Evolutionary conservation across 169 alveolate genomes (phyloP), one percentile per base, ranked within the genome.

Genomic region (Plasmodium knowlesi): DNA sequence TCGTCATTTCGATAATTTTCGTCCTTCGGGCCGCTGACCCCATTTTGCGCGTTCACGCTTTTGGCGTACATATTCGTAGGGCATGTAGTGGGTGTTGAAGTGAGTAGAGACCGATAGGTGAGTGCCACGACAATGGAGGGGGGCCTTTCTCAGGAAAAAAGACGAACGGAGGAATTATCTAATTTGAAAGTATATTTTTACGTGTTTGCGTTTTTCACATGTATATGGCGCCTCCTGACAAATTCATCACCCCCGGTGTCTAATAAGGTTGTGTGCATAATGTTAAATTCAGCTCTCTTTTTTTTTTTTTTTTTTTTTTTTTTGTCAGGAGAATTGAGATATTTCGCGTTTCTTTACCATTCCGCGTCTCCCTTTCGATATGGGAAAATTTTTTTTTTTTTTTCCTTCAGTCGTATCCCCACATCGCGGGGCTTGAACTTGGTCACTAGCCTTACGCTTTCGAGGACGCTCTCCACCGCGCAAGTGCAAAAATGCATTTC

Each of bases 11-110:
- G 37, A n/a, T 25, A 67, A 25, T 67, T 67, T 28, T 67, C 76
- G 41, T 67, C 76, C 1, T 67, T 67, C 3, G 30, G 41, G 41
- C 76, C 34, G 37, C 25, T 19, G n/a, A 1, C 14, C 76, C 37
- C 76, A n/a, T 19, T 67, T 67, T 67, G 30, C 37, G 19, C 76
- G 37, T 67, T 67, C 9, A 2, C 37, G 39, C 76, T 82, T 53
- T 86, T 86, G 32, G 12, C 12, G 74, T 83, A 83, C 92, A 83
- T 83, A n/a, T 71, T 83, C 3, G 25, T 14, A 12, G 5, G 30
- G 39, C 0, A 1, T 5, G 46, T 1, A 39, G 14, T 0, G 41
- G 54, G 30, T 39, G 84, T 32, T 22, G n/a, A 76, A 9, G 50
- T n/a, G 61, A 32, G 50, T 22, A 32, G 50, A 9, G 14, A 57